These are phyloP conservation scores for Leccinum olivaceopallidum DNA, from an alignment of 768 basidiomycete species.

Conservation along the genomic window DNA sequence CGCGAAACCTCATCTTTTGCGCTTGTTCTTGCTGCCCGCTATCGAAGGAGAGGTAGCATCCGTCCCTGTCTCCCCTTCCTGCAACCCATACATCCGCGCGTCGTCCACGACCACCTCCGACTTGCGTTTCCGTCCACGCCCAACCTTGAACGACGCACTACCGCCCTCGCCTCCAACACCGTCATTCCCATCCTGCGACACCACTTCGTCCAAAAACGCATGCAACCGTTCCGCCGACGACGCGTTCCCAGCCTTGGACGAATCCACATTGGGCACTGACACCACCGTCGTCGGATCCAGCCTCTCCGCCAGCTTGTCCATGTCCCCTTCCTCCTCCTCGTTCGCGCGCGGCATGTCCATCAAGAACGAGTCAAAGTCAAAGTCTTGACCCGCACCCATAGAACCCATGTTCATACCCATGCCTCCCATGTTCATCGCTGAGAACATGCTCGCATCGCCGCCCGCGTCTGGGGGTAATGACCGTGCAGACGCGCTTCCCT, in stretches of 20 bases:
- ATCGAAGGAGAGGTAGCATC: slow-evolving; percentile 5
- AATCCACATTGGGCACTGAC: slow-evolving; percentile 27
- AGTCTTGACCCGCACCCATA: slow-evolving; percentile 19
- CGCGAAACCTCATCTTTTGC: slow-evolving; percentile 25
- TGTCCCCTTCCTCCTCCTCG: slow-evolving; percentile 29
- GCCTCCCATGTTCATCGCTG: neutral
- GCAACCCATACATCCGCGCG: neutral
- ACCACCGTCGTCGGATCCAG: slow-evolving; percentile 35
- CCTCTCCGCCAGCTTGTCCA: slow-evolving; percentile 37
- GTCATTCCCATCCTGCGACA: slow-evolving; percentile 32
- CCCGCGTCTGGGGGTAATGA: neutral
- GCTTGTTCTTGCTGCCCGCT: slow-evolving; percentile 25
- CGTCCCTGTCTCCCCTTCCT: neutral
- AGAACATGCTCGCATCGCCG: slow-evolving; percentile 23
- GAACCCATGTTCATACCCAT: neutral
- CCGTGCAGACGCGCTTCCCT: slow-evolving; percentile 1
- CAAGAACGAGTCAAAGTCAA: slow-evolving; percentile 43
- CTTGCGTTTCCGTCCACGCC: slow-evolving; percentile 41
- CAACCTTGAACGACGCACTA: slow-evolving; percentile 6
- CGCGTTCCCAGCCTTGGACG: slow-evolving; percentile 29
- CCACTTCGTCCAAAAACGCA: slow-evolving; percentile 46
- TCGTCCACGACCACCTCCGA: slow-evolving; percentile 34
- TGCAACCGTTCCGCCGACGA: slow-evolving; percentile 39
- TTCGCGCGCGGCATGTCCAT: slow-evolving; percentile 38
- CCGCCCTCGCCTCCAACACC: neutral